phyloP scores from a whole-genome alignment of 2,329 filamentous ascomycete species.

The Fusarium longipes region DNA sequence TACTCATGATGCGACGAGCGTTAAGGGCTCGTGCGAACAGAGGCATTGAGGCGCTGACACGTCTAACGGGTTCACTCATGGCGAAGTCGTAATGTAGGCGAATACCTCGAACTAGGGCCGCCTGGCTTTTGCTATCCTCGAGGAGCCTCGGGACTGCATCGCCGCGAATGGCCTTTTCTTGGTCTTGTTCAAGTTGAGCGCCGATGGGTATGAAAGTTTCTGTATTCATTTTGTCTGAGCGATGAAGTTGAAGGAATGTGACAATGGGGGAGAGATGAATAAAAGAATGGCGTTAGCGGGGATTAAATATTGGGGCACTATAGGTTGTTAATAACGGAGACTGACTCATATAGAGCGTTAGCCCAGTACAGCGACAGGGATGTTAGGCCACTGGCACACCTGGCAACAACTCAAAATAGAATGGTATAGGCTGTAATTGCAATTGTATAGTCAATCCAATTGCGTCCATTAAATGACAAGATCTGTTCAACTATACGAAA shows the following conservation, averaged over 20 bases:
- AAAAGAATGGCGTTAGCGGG: no score
- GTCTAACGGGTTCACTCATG: neutral
- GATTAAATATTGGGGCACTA: no score
- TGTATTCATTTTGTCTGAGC: neutral
- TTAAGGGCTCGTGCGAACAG: constrained; percentile 3
- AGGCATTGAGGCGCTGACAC: neutral
- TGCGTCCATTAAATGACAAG: no score
- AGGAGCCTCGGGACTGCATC: constrained; percentile 1
- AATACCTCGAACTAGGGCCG: neutral
- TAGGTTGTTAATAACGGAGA: no score
- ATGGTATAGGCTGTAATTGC: no score
- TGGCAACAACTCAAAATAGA: no score
- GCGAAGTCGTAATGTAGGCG: constrained; percentile 9
- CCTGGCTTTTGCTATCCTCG: neutral
- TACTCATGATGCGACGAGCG: constrained; percentile 24
- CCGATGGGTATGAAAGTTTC: neutral
- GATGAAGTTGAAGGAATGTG: neutral
- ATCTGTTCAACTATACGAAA: no score
- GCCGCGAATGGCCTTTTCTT: neutral
- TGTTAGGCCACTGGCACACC: no score
- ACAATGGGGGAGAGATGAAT: no score
- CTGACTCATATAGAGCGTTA: no score
- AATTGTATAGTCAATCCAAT: no score
- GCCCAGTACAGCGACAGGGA: no score
- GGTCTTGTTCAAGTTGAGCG: neutral